These are phyloP conservation scores for Rubus idaeus DNA, from an alignment of 306 rosid species.

Conservation along the genomic window DNA sequence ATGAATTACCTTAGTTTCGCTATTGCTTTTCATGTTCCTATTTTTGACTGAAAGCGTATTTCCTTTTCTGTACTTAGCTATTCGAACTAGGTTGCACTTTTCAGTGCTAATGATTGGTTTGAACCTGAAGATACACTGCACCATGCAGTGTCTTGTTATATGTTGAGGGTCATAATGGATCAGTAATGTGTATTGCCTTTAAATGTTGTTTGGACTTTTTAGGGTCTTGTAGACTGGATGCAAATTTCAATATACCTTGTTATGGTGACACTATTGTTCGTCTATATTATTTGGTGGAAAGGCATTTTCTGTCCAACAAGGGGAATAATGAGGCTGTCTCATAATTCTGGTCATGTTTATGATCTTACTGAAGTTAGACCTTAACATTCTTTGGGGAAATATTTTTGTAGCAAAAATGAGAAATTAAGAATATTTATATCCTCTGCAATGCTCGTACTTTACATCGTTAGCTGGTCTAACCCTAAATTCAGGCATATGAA, in stretches of 20 bases:
- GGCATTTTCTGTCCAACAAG: not conserved
- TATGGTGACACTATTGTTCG: not conserved
- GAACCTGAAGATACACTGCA: not conserved
- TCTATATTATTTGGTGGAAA: not conserved
- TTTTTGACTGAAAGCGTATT: constrained; percentile 17
- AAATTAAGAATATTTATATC: not conserved
- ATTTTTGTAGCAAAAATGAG: not conserved
- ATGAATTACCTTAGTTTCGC: constrained; percentile 12
- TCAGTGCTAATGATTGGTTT: not conserved
- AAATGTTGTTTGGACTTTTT: not conserved
- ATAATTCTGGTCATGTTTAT: not conserved
- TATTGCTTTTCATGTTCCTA: not conserved
- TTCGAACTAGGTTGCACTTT: constrained; percentile 6
- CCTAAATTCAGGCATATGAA: not conserved
- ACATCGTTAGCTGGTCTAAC: not conserved
- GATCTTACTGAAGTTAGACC: not conserved
- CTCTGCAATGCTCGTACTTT: not conserved
- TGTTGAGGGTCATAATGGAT: not conserved
- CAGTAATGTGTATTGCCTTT: not conserved
- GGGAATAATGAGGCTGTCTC: not conserved
- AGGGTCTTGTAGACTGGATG: constrained; percentile 6
- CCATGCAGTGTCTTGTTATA: not conserved
- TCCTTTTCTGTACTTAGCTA: constrained; percentile 17
- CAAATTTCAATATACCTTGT: not conserved
- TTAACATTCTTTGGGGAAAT: not conserved